Conservation (phyloP, 805 yeast genomes). For the Zygotorulaspora danielsina region DNA sequence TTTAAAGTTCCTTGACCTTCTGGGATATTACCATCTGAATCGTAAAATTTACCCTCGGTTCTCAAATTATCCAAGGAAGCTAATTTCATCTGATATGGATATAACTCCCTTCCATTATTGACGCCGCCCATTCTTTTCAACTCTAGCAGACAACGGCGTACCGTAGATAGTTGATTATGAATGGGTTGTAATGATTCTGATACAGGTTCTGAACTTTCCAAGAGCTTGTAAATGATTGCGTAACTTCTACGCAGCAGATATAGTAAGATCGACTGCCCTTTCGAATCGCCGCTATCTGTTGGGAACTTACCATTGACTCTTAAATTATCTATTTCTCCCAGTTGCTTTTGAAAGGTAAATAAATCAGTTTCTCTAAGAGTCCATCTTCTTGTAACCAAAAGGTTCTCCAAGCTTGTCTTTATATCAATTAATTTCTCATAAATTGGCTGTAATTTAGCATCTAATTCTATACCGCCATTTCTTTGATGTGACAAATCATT, state of each 20-base stretch:
- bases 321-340: slow-evolving; percentile 68
- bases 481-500: slow-evolving; percentile 54
- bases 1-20: slow-evolving; percentile 97
- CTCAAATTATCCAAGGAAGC: slow-evolving; percentile 85
- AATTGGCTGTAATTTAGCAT: slow-evolving; percentile 50
- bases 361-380: slow-evolving; percentile 94
- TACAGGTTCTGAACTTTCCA: slow-evolving; percentile 93
- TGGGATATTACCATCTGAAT: slow-evolving; percentile 83
- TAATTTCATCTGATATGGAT: slow-evolving; percentile 92
- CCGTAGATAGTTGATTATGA: slow-evolving; percentile 90
- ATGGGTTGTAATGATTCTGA: slow-evolving; percentile 89
- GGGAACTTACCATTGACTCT: slow-evolving; percentile 60
- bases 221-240: slow-evolving; percentile 79
- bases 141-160: slow-evolving; percentile 82
- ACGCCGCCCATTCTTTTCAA: slow-evolving; percentile 91
- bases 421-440: slow-evolving; percentile 61
- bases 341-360: slow-evolving; percentile 70
- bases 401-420: slow-evolving; percentile 71
- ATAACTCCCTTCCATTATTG: slow-evolving; percentile 79
- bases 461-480: slow-evolving; percentile 38
- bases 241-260: slow-evolving; percentile 87
- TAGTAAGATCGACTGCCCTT: slow-evolving; percentile 59
- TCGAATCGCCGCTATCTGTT: slow-evolving; percentile 36
- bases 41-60: slow-evolving; percentile 80
- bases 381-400: slow-evolving; percentile 93